Base-by-base conservation (phyloP, 1,284 basidiomycete genomes). In the Microbotryum violaceum region DNA sequence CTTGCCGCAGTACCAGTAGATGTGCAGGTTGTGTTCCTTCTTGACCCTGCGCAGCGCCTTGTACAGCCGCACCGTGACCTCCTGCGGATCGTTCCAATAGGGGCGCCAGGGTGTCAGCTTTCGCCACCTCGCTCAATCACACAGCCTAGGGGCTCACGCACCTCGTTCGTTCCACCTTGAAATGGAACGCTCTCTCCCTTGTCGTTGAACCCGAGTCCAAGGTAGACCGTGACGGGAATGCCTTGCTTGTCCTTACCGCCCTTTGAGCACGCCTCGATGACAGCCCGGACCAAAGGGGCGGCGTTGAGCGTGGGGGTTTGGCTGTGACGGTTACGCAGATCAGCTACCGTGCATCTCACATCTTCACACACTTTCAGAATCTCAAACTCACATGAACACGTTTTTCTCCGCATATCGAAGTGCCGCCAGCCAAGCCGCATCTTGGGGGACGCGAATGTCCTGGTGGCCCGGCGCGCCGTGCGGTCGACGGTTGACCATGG, bases 251-350 rank as follows among this genome's bases (percentile, higher is more conserved):
- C 33, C 27, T 20, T 47, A 0, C 68, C 68, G n/a, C 68, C 68
- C 6, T 85, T 77, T 29, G 82, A 77, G 66, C 84, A 85, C 0
- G 87, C 83, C 60, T 83, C 81, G 65, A 88, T 78, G 58, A 85
- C 79, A 8, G 82, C 84, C 33, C 83, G 79, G 37, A 86, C 81
- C 37, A 86, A 81, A 0, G 87, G 87, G 9, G 77, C 77, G 0
- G 87, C 85, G 66, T 89, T 89, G 64, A 88, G 81, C 16, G 86
- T 88, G 1, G 87, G 87, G 0, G 84, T 83, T 78, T 87, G 85
- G 62, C 79, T 80, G 63, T 9, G 14, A 27, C n/a, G 47, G 20
- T 25, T 21, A 44, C 29, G 14, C n/a, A 20, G n/a, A 12, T 21
- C 27, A 37, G 37, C 8, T 6, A 21, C 2, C 25, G 20, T 20